Percentiles rank a stretch among this genome's conserved stretches.
Evolutionary conservation across 108 stramenopile genomes (phyloP).

Genomic region (Cylindrotheca fusiformis): DNA sequence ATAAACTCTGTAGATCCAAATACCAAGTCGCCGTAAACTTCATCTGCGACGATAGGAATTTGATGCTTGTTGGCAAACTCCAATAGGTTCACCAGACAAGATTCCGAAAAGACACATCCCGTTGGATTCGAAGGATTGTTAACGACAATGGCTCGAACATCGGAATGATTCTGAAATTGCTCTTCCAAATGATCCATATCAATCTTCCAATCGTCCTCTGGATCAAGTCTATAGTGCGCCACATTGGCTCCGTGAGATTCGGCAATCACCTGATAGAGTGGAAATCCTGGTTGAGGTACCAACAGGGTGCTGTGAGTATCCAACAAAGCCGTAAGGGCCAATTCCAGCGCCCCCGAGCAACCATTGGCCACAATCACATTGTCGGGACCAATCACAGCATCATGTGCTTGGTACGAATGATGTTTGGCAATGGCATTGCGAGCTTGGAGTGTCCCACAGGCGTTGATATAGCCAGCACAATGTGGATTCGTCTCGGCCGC

Average conservation of each 20-base stretch:
- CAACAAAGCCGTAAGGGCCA: conserved; percentile 66
- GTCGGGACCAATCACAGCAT: conserved; percentile 45
- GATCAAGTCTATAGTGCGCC: conserved; percentile 73
- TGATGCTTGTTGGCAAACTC: conserved; percentile 58
- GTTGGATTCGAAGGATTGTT: conserved; percentile 95
- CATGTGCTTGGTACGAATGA: conserved; percentile 44
- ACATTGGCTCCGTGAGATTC: conserved; percentile 79
- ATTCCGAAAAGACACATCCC: conserved; percentile 83
- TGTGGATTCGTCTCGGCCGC: conserved; percentile 31
- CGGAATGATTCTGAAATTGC: conserved; percentile 6
- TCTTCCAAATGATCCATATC: conserved; percentile 82
- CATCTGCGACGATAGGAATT: conserved; percentile 87
- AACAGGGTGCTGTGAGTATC: conserved; percentile 72
- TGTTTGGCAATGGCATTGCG: conserved; percentile 77
- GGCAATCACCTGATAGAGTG: conserved; percentile 89
- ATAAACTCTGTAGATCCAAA: conserved; percentile 57
- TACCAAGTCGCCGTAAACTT: conserved; percentile 90
- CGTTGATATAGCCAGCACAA: conserved; percentile 74
- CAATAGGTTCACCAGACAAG: conserved; percentile 65
- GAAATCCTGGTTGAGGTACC: conserved; percentile 90
- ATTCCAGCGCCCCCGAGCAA: conserved; percentile 88
- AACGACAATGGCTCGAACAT: conserved; percentile 76
- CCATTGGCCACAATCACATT: conserved; percentile 89
- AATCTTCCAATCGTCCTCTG: conserved; percentile 77
- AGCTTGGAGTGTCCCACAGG: conserved; percentile 70